These are phyloP conservation scores for Lithospermum erythrorhizon DNA, from an alignment of 257 asterid genomes.

Conservation along the genomic window DNA sequence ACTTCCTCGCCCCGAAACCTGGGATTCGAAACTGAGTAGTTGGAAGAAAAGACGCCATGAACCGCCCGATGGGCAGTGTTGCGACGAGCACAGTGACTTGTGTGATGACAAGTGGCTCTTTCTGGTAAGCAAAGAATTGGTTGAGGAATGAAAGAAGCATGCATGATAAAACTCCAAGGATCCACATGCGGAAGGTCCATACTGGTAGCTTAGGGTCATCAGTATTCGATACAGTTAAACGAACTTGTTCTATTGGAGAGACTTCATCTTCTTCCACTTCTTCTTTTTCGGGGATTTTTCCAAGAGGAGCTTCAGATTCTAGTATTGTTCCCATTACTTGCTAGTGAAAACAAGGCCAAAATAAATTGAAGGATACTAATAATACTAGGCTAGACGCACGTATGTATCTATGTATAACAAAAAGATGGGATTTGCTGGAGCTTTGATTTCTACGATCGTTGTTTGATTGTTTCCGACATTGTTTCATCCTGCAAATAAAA, in stretches of 20 bases:
- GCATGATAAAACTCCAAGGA: slow-evolving; percentile 56
- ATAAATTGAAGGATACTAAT: no score
- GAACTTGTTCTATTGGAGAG: slow-evolving; percentile 63
- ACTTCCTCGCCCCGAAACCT: slow-evolving; percentile 31
- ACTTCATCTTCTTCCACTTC: slow-evolving; percentile 28
- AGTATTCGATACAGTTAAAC: slow-evolving; percentile 51
- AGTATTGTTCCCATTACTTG: neutral
- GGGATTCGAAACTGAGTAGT: slow-evolving; percentile 29
- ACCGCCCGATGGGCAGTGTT: slow-evolving; percentile 56
- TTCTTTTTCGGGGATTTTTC: neutral
- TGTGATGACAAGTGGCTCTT: slow-evolving; percentile 52
- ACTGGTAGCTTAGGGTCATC: slow-evolving; percentile 62
- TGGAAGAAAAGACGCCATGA: slow-evolving; percentile 69
- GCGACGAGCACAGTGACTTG: slow-evolving; percentile 64
- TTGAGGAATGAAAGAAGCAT: slow-evolving; percentile 58
- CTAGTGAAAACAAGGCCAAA: neutral
- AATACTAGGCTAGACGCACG: neutral
- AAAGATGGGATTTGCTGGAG: neutral
- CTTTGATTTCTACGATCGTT: neutral
- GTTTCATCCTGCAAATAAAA: neutral
- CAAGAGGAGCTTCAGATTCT: neutral
- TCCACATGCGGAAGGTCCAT: slow-evolving; percentile 94
- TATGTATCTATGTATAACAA: no score
- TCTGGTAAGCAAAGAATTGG: slow-evolving; percentile 61
- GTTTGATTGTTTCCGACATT: neutral